phyloP scores from a whole-genome alignment of 495 filamentous ascomycete genomes.

The Opeltia flavorubescens region DNA sequence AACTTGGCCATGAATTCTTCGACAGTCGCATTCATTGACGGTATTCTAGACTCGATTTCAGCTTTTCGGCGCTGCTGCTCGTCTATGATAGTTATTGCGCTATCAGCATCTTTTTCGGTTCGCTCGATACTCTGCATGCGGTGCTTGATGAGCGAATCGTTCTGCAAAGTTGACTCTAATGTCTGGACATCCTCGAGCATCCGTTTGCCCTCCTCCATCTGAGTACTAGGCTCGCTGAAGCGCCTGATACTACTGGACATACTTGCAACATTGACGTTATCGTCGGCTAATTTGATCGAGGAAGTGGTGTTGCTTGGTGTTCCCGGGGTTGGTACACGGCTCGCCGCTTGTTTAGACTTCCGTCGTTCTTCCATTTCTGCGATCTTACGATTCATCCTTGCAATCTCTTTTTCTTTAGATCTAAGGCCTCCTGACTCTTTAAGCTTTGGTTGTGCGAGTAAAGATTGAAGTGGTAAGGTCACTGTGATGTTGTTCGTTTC shows the following conservation, averaged over 20 bases:
- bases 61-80: conserved; percentile 26
- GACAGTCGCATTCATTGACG: conserved; percentile 41
- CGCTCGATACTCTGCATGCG: too few relatives aligned
- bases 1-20: conserved; percentile 32
- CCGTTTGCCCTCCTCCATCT: not conserved
- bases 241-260: not conserved
- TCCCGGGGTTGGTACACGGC: conserved; percentile 24
- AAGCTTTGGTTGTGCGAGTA: conserved; percentile 20
- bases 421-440: conserved; percentile 43
- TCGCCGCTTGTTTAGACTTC: conserved; percentile 36
- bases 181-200: not conserved
- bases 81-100: not conserved
- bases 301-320: conserved; percentile 16
- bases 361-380: conserved; percentile 59
- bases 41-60: conserved; percentile 43
- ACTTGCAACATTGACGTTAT: not conserved
- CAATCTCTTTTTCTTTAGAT: conserved; percentile 53
- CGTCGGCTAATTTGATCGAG: not conserved
- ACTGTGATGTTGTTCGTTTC: not conserved
- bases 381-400: conserved; percentile 60
- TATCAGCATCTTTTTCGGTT: not conserved
- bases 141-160: too few relatives aligned
- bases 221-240: not conserved
- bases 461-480: conserved; percentile 18
- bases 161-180: too few relatives aligned